Evolutionary conservation across 73 alveolate genomes (phyloP).

Genomic region (Blepharisma japonicum): DNA sequence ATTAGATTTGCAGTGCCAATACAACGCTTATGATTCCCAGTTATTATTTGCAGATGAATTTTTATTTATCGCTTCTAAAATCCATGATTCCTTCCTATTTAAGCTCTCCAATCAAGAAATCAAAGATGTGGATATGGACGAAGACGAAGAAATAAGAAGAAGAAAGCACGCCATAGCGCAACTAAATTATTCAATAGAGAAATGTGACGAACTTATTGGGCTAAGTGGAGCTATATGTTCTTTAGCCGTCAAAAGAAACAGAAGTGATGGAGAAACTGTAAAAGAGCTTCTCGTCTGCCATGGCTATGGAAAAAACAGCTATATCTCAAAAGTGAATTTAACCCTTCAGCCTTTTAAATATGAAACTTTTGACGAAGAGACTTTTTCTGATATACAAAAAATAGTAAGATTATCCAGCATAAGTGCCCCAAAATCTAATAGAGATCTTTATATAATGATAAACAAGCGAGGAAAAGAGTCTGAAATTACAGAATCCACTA

Average conservation of each 20-base stretch:
- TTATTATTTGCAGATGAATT: not conserved
- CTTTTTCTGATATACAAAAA: not conserved
- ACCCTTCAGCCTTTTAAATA: not conserved
- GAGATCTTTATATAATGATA: slow-evolving; percentile 11
- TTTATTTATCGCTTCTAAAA: not conserved
- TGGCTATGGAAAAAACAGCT: slow-evolving; percentile 12
- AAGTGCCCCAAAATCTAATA: not conserved
- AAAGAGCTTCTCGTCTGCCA: not conserved
- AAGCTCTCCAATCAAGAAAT: not conserved
- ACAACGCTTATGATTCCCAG: slow-evolving; percentile 4
- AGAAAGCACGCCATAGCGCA: not conserved
- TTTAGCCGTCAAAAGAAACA: not conserved
- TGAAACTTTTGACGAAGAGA: slow-evolving; percentile 8
- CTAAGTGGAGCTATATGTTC: slow-evolving; percentile 2
- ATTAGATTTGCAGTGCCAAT: not conserved
- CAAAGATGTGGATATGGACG: not conserved
- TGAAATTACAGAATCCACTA: not conserved
- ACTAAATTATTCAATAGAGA: not conserved
- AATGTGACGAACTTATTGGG: slow-evolving; percentile 17
- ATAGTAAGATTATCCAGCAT: not conserved
- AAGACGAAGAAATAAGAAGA: not conserved
- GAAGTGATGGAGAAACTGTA: not conserved
- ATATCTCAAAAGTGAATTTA: not conserved
- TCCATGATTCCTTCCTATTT: slow-evolving; percentile 24
- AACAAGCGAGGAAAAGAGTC: not conserved